Evolutionary conservation across 2,329 filamentous ascomycete species (phyloP).

Genomic region (Fusarium redolens): DNA sequence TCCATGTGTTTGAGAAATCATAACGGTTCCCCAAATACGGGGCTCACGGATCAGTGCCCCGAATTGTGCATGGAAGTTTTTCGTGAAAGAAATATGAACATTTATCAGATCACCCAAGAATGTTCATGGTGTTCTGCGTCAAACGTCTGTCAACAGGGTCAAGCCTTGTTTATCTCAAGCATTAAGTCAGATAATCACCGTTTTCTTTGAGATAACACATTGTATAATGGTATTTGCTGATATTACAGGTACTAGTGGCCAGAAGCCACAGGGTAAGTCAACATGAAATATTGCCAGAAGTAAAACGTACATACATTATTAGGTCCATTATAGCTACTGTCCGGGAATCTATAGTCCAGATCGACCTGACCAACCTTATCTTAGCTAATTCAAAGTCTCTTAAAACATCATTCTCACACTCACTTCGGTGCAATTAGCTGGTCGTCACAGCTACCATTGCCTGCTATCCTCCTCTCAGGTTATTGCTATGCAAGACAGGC

Average conservation of each 20-base stretch:
- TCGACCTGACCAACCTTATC: not conserved
- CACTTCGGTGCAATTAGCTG: not conserved
- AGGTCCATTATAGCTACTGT: no score
- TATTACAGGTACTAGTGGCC: rapidly evolving
- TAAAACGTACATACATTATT: not conserved
- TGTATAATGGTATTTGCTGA: not conserved
- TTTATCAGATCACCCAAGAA: rapidly evolving
- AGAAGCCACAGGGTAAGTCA: not conserved
- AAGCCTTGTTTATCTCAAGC: rapidly evolving
- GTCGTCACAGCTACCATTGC: not conserved
- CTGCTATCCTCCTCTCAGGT: no score
- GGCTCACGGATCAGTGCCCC: rapidly evolving
- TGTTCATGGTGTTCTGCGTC: rapidly evolving
- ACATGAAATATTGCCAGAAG: not conserved
- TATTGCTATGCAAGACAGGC: not conserved
- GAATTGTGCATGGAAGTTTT: rapidly evolving
- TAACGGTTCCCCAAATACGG: not conserved
- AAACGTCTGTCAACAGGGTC: rapidly evolving
- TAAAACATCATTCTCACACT: not conserved
- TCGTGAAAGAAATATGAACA: rapidly evolving
- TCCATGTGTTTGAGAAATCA: no score
- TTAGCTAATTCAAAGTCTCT: not conserved
- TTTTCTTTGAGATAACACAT: not conserved
- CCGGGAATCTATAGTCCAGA: not conserved
- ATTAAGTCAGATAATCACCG: rapidly evolving